phyloP scores from a whole-genome alignment of 257 asterid genomes.

The Mitragyna speciosa region DNA sequence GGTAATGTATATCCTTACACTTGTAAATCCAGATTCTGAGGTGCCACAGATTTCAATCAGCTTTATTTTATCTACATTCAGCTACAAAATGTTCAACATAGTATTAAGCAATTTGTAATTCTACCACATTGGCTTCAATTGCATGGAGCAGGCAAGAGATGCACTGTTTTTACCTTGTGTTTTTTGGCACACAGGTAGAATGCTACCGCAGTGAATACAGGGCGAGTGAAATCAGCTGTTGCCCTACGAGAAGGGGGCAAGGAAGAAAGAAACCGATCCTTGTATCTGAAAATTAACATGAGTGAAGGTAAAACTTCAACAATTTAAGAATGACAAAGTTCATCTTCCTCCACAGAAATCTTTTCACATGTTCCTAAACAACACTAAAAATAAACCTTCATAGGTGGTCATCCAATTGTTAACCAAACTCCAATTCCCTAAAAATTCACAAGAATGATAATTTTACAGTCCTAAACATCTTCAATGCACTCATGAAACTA shows the following conservation, averaged over 20 bases:
- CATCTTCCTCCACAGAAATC: neutral
- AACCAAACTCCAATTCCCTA: neutral
- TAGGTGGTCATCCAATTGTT: neutral
- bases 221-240: constrained; percentile 81
- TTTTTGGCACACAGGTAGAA: constrained; percentile 77
- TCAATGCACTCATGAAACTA: neutral
- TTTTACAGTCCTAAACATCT: neutral
- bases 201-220: constrained; percentile 80
- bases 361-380: neutral
- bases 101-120: neutral
- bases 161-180: constrained; percentile 59
- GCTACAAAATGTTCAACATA: constrained; percentile 39
- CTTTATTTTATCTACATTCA: constrained; percentile 80
- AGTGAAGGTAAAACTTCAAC: constrained; percentile 2
- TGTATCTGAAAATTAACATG: constrained; percentile 46
- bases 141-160: constrained; percentile 8
- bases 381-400: neutral
- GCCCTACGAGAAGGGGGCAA: constrained; percentile 77
- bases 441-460: neutral
- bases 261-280: constrained; percentile 77
- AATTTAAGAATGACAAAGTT: neutral
- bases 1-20: constrained; percentile 38
- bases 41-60: constrained; percentile 84
- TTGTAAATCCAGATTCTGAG: constrained; percentile 80
- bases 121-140: neutral